Conservation (phyloP, 2,329 filamentous ascomycete genomes). For the Epichloe sp. region DNA sequence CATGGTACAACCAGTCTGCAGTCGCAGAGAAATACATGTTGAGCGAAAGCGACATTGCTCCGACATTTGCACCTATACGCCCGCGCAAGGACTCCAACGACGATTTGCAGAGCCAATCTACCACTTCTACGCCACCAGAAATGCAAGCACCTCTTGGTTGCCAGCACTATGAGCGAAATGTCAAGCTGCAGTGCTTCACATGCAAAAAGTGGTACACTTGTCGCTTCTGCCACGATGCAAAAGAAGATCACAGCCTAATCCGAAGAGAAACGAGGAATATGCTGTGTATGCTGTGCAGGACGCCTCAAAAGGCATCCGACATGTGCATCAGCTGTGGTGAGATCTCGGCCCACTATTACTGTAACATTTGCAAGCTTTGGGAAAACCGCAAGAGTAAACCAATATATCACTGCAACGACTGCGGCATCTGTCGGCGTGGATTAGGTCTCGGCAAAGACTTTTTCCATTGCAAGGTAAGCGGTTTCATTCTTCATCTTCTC, state of each 20-base stretch:
- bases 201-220: conserved; percentile 92
- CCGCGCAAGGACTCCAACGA: conserved; percentile 33
- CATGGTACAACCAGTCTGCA: conserved; percentile 38
- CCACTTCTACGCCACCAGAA: conserved; percentile 12
- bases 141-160: conserved; percentile 54
- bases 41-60: conserved; percentile 47
- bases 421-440: conserved; percentile 86
- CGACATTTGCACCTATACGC: conserved; percentile 50
- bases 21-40: conserved; percentile 33
- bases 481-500: not conserved
- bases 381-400: conserved; percentile 82
- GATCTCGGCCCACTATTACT: conserved; percentile 80
- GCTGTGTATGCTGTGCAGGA: conserved; percentile 92
- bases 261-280: conserved; percentile 82
- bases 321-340: conserved; percentile 65
- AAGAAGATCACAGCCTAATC: conserved; percentile 65
- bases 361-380: conserved; percentile 90
- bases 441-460: conserved; percentile 92
- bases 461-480: conserved; percentile 83
- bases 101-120: conserved; percentile 18
- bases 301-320: conserved; percentile 70
- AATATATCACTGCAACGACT: conserved; percentile 94
- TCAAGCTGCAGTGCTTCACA: conserved; percentile 85
- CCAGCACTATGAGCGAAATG: conserved; percentile 85
- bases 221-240: conserved; percentile 81